A percentile compares a stretch with the other conserved stretches of the same genome.
Evolutionary conservation across 2,329 filamentous ascomycete genomes (phyloP).

Genomic region (Rhexocercosporidium sp.): DNA sequence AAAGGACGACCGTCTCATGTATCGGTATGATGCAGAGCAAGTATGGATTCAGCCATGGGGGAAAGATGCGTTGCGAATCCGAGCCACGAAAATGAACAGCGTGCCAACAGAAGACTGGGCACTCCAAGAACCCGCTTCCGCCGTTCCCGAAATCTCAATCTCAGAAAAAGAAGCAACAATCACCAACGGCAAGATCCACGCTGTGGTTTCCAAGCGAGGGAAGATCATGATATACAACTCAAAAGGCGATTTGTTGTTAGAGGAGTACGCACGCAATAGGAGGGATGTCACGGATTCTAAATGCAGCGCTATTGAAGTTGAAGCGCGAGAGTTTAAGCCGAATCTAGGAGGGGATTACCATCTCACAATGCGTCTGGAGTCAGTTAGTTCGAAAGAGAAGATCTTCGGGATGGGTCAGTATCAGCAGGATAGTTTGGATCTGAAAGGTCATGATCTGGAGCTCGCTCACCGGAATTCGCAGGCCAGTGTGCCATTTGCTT

Average conservation of each 20-base stretch:
- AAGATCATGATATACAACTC: constrained; percentile 54
- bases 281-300: constrained; percentile 54
- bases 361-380: constrained; percentile 64
- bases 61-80: constrained; percentile 52
- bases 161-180: constrained; percentile 42
- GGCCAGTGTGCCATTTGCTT: constrained; percentile 65
- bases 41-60: constrained; percentile 57
- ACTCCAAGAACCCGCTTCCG: constrained; percentile 31
- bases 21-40: constrained; percentile 50
- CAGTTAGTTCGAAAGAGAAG: constrained; percentile 57
- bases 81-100: constrained; percentile 48
- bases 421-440: constrained; percentile 65
- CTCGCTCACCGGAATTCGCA: constrained; percentile 71
- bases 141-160: background rate
- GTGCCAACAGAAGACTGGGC: constrained; percentile 51
- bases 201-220: constrained; percentile 50
- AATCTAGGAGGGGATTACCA: constrained; percentile 57
- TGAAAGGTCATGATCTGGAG: constrained; percentile 67
- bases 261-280: constrained; percentile 57
- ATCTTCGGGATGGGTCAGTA: constrained; percentile 76
- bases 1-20: constrained; percentile 36
- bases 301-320: constrained; percentile 54
- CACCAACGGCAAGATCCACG: constrained; percentile 54
- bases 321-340: constrained; percentile 56
- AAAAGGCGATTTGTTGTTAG: constrained; percentile 50